Evolutionary conservation across 371 early-diverging fungal species (phyloP).

Genomic region (Dipsacomyces acuminosporus): DNA sequence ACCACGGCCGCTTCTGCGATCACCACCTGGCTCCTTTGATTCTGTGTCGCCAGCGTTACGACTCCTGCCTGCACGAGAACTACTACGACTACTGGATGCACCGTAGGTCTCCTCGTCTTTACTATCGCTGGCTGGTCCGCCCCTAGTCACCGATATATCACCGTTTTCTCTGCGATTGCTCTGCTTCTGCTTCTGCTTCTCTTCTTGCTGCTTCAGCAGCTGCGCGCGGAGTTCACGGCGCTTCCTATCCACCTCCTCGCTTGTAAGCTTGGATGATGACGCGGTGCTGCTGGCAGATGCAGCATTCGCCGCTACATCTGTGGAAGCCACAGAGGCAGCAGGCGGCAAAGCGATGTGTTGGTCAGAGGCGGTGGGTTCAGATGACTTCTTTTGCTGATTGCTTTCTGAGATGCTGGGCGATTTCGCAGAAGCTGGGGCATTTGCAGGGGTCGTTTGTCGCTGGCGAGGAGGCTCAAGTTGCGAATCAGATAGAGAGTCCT

Average conservation of each 20-base stretch:
- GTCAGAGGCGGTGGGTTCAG: no score
- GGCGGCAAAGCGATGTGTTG: no score
- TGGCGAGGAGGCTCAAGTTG: conserved; percentile 19
- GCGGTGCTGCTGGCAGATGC: background rate
- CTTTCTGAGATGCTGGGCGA: background rate
- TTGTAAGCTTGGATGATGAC: conserved; percentile 8
- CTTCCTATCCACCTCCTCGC: conserved; percentile 29
- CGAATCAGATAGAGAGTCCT: conserved; percentile 4
- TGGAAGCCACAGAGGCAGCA: no score
- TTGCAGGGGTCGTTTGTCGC: conserved; percentile 6
- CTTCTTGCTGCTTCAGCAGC: conserved; percentile 32
- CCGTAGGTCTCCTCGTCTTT: conserved; percentile 6
- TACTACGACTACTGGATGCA: conserved; percentile 5
- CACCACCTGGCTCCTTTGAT: background rate
- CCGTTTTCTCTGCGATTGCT: background rate
- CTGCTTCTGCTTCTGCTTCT: conserved; percentile 26
- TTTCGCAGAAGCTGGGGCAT: no score
- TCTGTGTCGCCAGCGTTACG: background rate
- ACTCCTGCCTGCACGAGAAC: background rate
- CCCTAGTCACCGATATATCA: no score
- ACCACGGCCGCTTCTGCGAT: background rate
- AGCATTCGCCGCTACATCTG: no score
- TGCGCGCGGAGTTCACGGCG: conserved; percentile 38
- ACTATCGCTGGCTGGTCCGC: background rate
- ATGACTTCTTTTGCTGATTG: no score